Evolutionary conservation across 495 filamentous ascomycete species (phyloP).

Genomic region (Evernia prunastri): DNA sequence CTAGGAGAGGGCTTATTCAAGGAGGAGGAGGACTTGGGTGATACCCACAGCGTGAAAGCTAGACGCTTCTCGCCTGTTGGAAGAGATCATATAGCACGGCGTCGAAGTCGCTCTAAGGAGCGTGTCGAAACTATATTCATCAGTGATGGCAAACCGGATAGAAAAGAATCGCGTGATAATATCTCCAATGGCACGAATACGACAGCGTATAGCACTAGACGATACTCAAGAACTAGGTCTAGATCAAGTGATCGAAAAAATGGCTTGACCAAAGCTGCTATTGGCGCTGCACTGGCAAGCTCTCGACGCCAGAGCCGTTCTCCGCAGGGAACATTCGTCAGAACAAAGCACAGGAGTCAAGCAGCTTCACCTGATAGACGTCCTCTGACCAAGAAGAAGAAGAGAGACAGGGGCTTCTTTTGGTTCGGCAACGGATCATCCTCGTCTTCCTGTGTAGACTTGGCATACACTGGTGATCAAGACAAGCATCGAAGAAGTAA

Average conservation of each 20-base stretch:
- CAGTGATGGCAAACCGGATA: slow-evolving; percentile 26
- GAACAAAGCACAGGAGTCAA: slow-evolving; percentile 21
- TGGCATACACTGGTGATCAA: slow-evolving; percentile 43
- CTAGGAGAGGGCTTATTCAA: slow-evolving; percentile 48
- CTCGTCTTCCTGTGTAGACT: slow-evolving; percentile 50
- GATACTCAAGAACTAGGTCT: slow-evolving; percentile 34
- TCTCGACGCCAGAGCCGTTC: slow-evolving; percentile 32
- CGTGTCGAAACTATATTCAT: slow-evolving; percentile 28
- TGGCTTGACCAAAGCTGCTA: slow-evolving; percentile 37
- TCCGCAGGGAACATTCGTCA: slow-evolving; percentile 24
- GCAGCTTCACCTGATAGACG: slow-evolving; percentile 19
- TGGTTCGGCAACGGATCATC: slow-evolving; percentile 54
- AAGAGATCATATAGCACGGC: slow-evolving; percentile 32
- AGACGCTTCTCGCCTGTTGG: slow-evolving; percentile 38
- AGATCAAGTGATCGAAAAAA: slow-evolving; percentile 38
- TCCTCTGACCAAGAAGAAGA: slow-evolving; percentile 34
- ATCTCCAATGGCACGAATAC: slow-evolving; percentile 12
- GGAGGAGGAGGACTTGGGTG: slow-evolving; percentile 49
- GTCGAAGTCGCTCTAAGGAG: slow-evolving; percentile 34
- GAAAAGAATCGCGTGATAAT: slow-evolving; percentile 15
- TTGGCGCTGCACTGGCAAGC: slow-evolving; percentile 43
- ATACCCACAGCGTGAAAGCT: slow-evolving; percentile 52
- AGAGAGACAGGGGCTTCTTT: slow-evolving; percentile 49
- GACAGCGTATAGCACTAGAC: slow-evolving; percentile 13
- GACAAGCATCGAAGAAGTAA: slow-evolving; percentile 33